A percentile compares a stretch with the other conserved stretches of the same genome.
Evolutionary conservation across 192 early-diverging fungal genomes (phyloP).

Genomic region (Anaeromyces robustus): DNA sequence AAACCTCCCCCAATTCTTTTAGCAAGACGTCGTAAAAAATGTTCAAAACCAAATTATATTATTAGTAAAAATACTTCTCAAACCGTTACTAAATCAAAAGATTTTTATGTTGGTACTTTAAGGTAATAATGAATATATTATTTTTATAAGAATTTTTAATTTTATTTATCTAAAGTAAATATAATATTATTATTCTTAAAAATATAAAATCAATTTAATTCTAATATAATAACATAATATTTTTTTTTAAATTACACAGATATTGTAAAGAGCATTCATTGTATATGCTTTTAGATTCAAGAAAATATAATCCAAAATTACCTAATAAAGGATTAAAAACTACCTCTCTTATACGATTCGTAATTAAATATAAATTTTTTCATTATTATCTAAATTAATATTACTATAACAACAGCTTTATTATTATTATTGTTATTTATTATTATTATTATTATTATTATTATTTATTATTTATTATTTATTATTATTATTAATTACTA

Average conservation of each 20-base stretch:
- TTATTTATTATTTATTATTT: no score
- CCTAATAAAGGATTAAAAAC: not conserved
- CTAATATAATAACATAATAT: no score
- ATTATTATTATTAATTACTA: no score
- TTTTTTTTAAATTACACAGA: no score
- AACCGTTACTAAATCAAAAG: not conserved
- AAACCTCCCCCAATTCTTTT: not conserved
- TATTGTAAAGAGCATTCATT: not conserved
- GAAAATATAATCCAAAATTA: not conserved
- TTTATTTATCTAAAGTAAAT: no score
- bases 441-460: no score
- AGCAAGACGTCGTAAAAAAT: not conserved
- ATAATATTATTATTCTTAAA: no score
- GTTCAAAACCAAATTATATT: not conserved
- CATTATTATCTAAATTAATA: no score
- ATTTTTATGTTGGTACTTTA: not conserved
- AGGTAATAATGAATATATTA: not conserved
- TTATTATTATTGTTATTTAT: no score
- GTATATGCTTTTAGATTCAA: not conserved
- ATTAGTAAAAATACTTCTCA: not conserved
- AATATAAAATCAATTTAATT: no score
- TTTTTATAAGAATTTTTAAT: not conserved
- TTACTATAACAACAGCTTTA: no score
- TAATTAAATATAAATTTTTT: no score
- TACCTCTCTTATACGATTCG: not conserved